phyloP scores from a whole-genome alignment of 2,329 filamentous ascomycete genomes.

The Neofusicoccum laricinum region DNA sequence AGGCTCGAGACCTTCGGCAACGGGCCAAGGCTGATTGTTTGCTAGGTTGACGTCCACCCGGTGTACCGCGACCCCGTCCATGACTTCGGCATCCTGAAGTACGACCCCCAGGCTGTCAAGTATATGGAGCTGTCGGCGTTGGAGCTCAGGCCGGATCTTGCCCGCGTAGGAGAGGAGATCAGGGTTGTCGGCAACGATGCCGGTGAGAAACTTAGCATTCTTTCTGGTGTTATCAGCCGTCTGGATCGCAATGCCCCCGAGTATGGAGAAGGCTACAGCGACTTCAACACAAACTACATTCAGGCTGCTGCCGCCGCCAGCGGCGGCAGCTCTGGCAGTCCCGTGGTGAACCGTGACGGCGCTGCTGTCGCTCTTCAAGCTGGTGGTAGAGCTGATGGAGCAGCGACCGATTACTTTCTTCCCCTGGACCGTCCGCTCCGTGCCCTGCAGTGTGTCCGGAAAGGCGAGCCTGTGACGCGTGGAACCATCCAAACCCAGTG shows the following conservation, averaged over 20 bases:
- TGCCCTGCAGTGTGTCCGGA: constrained; percentile 80
- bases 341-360: constrained; percentile 93
- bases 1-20: neutral
- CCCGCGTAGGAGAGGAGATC: constrained; percentile 85
- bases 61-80: constrained; percentile 98
- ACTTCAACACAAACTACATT: constrained; percentile 96
- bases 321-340: constrained; percentile 96
- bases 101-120: constrained; percentile 93
- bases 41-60: constrained; percentile 85
- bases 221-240: constrained; percentile 95
- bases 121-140: constrained; percentile 90
- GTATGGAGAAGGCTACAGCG: constrained; percentile 95
- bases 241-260: constrained; percentile 95
- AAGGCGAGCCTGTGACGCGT: constrained; percentile 71
- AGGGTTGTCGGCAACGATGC: constrained; percentile 98
- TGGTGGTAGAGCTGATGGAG: constrained; percentile 88
- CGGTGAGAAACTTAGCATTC: constrained; percentile 94
- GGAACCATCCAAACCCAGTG: constrained; percentile 99
- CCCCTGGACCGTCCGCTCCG: constrained; percentile 87
- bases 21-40: constrained; percentile 18
- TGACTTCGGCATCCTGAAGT: constrained; percentile 95
- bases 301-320: constrained; percentile 96
- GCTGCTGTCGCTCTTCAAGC: constrained; percentile 90
- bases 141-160: constrained; percentile 77
- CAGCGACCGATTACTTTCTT: constrained; percentile 96